Conservation (phyloP, 208 protist genomes). For the Eutreptiella sp. region DNA sequence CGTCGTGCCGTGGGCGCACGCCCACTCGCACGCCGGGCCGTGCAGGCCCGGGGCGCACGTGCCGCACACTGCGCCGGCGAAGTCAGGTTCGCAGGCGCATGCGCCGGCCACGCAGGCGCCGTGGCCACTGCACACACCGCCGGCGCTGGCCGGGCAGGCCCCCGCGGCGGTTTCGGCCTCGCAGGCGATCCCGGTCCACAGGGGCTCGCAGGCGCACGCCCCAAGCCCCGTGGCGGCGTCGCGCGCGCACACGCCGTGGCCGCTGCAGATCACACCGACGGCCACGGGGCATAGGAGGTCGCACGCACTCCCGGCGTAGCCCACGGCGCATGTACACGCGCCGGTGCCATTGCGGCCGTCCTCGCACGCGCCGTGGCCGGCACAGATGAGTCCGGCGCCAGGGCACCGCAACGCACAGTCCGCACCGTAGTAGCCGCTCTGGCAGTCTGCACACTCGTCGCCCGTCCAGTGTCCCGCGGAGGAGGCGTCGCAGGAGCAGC, state of each 20-base stretch:
- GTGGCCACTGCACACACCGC: slow-evolving; percentile 5
- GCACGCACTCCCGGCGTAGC: slow-evolving; percentile 13
- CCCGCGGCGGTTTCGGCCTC: no score
- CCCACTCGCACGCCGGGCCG: background rate
- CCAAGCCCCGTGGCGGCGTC: no score
- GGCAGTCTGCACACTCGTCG: slow-evolving; percentile 13
- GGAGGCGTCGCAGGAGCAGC: slow-evolving; percentile 35
- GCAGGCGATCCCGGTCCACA: no score
- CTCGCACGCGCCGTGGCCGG: slow-evolving; percentile 7
- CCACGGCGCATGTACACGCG: slow-evolving; percentile 18
- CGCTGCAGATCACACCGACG: slow-evolving; percentile 8
- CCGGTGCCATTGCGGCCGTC: slow-evolving; percentile 15
- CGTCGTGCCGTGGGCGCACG: background rate
- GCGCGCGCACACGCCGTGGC: slow-evolving; percentile 27
- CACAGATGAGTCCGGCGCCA: slow-evolving; percentile 12
- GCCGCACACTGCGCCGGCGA: background rate
- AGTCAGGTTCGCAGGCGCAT: slow-evolving; percentile 24
- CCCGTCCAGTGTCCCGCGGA: slow-evolving; percentile 23
- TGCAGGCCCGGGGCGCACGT: background rate
- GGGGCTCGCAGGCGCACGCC: no score
- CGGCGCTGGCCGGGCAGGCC: background rate
- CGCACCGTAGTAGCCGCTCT: slow-evolving; percentile 12
- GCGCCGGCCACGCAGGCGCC: slow-evolving; percentile 16
- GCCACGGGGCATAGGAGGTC: slow-evolving; percentile 13
- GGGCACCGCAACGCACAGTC: background rate